phyloP scores from a whole-genome alignment of 257 asterid genomes.

The Solanum virginianum region DNA sequence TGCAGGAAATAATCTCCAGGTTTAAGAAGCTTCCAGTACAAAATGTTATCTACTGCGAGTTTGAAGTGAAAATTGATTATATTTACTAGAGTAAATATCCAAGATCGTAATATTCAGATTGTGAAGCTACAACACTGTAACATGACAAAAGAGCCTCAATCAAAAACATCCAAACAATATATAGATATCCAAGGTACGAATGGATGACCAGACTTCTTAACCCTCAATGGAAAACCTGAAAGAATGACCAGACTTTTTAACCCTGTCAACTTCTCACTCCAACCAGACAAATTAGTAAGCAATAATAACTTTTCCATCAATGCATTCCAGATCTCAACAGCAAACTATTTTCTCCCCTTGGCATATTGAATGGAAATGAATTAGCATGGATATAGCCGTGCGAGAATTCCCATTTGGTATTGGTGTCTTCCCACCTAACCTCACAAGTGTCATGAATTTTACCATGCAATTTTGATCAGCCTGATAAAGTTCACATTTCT shows the following conservation, averaged over 20 bases:
- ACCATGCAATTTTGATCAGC: neutral
- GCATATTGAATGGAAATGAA: neutral
- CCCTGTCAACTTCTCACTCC: neutral
- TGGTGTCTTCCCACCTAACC: neutral
- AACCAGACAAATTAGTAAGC: neutral
- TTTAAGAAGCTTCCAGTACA: neutral
- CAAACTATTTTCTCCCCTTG: neutral
- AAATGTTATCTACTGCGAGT: neutral
- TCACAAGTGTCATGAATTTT: neutral
- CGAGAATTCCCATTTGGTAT: neutral
- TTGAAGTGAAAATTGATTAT: neutral
- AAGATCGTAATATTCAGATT: neutral
- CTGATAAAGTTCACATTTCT: neutral
- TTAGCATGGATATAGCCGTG: neutral
- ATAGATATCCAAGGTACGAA: neutral
- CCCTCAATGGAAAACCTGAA: neutral
- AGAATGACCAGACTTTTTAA: neutral
- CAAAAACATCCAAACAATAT: neutral
- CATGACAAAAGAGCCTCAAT: neutral
- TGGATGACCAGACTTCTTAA: neutral
- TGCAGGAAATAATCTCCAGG: slow-evolving; percentile 16
- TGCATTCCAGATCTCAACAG: neutral
- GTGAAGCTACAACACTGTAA: neutral
- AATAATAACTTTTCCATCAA: neutral
- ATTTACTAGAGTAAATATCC: neutral